Conservation (phyloP, 2,329 filamentous ascomycete species). For the Diaporthe ilicicola region DNA sequence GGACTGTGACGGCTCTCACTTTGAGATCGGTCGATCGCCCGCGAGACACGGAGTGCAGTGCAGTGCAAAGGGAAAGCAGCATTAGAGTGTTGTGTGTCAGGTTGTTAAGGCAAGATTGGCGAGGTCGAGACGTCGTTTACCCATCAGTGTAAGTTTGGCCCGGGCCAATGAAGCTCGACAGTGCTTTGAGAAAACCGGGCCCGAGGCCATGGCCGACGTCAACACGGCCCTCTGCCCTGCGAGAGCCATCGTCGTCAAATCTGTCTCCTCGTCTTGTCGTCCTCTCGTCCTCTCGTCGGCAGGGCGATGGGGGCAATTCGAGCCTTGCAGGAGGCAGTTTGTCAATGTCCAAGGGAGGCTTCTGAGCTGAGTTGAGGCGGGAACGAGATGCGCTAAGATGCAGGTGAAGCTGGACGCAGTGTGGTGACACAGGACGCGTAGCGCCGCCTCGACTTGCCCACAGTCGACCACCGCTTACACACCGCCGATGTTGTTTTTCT, state of each 20-base stretch:
- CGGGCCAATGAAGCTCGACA: constrained; percentile 14
- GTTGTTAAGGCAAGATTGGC: neutral
- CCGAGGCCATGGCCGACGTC: neutral
- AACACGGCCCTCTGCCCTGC: constrained; percentile 6
- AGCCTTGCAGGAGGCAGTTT: neutral
- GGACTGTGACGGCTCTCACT: constrained; percentile 5
- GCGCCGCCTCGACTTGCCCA: too few relatives aligned
- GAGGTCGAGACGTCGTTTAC: neutral
- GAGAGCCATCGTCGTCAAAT: constrained; percentile 11
- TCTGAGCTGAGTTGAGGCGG: neutral
- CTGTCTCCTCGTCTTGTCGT: too few relatives aligned
- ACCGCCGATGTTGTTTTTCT: too few relatives aligned
- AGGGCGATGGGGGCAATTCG: neutral
- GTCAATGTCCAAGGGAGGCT: neutral
- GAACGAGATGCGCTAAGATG: neutral
- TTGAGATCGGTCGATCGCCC: neutral
- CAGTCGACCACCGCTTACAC: too few relatives aligned
- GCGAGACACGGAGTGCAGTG: neutral
- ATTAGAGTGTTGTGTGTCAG: neutral
- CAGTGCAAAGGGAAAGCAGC: constrained; percentile 2
- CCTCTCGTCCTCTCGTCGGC: neutral
- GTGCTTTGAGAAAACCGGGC: constrained; percentile 9
- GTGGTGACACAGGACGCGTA: too few relatives aligned
- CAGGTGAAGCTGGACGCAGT: neutral
- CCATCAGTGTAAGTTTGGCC: constrained; percentile 10